Base-by-base conservation (phyloP, 1,284 basidiomycete species). In the Trametes pubescens region DNA sequence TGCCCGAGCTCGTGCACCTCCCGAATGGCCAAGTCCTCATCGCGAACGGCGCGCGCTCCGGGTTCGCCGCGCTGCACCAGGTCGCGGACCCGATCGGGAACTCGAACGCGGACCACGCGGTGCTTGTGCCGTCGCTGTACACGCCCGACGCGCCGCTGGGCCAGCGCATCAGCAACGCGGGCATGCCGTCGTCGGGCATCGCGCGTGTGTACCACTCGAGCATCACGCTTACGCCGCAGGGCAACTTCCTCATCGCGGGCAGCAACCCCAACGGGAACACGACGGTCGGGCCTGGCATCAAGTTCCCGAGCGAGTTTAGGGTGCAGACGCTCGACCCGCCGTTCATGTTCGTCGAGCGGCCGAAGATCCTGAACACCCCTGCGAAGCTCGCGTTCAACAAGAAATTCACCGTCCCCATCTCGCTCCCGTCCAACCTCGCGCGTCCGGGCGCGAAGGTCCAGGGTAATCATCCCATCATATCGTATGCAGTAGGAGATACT, bases 211-310 rank as follows among this genome's bases (percentile, higher is more conserved):
- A 95, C 76, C 93, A 94, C 78, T 93, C 91, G 26, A 82, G 84
- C 18, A 90, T 91, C 38, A 83, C 86, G 29, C 82, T 95, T 34
- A 83, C 95, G 22, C 87, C 92, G 53, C 94, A 96, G 78, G 92
- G 90, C 77, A 81, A 75, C 57, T 69, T 64, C 64, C 62, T 65
- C 62, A 84, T 95, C 57, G 86, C 92, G 38, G 94, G 94, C 34
- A 94, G 92, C 34, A 96, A 96, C 78, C 93, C 94, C 34, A 95
- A 96, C 78, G 80, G 84, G 37, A 93, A 95, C 75, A 90, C 82
- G 71, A 86, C 81, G 62, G 78, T 85, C 22, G 81, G 79, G 13
- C 61, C 66, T 5, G 74, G 74, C 54, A 74, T 85, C 61, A 80
- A 77, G 66, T 96, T 90, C 78, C 84, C 87, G 48, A 95, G 93